Evolutionary conservation across 2,329 filamentous ascomycete genomes (phyloP).

Genomic region (Ascochyta fabae): DNA sequence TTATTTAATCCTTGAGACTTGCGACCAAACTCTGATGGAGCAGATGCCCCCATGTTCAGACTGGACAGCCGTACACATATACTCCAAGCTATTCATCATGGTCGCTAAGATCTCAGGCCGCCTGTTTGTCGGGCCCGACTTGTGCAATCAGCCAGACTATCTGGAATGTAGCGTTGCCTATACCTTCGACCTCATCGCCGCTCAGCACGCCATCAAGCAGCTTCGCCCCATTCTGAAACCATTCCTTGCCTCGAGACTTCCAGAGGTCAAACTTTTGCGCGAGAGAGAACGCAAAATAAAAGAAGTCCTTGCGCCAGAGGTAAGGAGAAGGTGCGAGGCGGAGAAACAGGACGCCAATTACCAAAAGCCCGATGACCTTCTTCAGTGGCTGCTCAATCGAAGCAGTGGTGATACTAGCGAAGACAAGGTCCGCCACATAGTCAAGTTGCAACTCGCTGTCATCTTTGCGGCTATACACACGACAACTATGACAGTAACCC

Average conservation of each 20-base stretch:
- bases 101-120: not conserved
- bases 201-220: not conserved
- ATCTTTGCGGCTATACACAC: constrained; percentile 33
- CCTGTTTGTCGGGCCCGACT: constrained; percentile 17
- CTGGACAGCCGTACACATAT: not conserved
- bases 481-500: constrained; percentile 27
- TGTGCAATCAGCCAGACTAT: constrained; percentile 6
- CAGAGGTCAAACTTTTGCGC: too few species aligned
- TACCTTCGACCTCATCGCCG: constrained; percentile 14
- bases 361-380: constrained; percentile 27
- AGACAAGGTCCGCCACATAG: constrained; percentile 9
- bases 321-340: constrained; percentile 3
- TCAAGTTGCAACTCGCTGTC: constrained; percentile 18
- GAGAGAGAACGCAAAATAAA: not conserved
- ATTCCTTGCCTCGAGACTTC: too few species aligned
- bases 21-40: too few species aligned
- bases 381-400: constrained; percentile 37
- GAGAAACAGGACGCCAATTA: constrained; percentile 5
- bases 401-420: not conserved
- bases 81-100: not conserved
- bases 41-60: not conserved
- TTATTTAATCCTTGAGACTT: too few species aligned
- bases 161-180: constrained; percentile 14
- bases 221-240: too few species aligned
- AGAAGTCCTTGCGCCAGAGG: constrained; percentile 9